phyloP scores from a whole-genome alignment of 2,329 filamentous ascomycete species.

The Triangularia verruculosa region DNA sequence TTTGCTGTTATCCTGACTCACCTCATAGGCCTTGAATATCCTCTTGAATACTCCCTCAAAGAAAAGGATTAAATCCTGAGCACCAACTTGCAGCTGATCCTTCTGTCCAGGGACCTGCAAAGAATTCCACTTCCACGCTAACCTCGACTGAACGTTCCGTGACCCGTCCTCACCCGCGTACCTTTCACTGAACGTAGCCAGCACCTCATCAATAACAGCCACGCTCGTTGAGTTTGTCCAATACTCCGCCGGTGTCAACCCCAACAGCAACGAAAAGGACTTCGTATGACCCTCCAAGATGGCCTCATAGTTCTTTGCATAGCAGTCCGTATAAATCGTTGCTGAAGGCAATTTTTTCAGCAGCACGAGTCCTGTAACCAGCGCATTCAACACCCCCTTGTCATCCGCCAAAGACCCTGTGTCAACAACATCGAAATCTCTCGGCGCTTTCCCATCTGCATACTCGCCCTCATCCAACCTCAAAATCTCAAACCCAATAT shows the following conservation, averaged over 20 bases:
- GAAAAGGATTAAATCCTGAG: conserved; percentile 37
- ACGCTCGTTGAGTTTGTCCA: conserved; percentile 47
- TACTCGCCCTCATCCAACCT: conserved; percentile 44
- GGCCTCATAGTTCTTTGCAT: conserved; percentile 22
- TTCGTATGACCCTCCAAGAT: conserved; percentile 47
- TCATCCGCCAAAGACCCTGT: conserved; percentile 47
- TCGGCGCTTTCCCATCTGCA: conserved; percentile 35
- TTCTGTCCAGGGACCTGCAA: conserved; percentile 15
- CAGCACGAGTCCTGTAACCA: conserved; percentile 46
- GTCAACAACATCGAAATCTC: conserved; percentile 54
- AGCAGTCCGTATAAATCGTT: conserved; percentile 46
- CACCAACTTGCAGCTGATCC: conserved; percentile 32
- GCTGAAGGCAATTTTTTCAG: conserved; percentile 44
- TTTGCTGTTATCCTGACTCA: background rate
- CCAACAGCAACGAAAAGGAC: conserved; percentile 49
- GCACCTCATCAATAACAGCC: conserved; percentile 40
- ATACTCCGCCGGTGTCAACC: conserved; percentile 47
- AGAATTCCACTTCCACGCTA: conserved; percentile 32
- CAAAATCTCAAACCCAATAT: conserved; percentile 39
- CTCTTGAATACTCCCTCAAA: background rate
- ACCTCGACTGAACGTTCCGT: conserved; percentile 24
- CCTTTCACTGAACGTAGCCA: conserved; percentile 25
- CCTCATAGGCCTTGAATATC: background rate
- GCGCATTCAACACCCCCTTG: conserved; percentile 43
- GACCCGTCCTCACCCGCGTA: background rate